Evolutionary conservation across 129 eudicot genomes (phyloP).

Genomic region (Chrysanthemum makinoi): DNA sequence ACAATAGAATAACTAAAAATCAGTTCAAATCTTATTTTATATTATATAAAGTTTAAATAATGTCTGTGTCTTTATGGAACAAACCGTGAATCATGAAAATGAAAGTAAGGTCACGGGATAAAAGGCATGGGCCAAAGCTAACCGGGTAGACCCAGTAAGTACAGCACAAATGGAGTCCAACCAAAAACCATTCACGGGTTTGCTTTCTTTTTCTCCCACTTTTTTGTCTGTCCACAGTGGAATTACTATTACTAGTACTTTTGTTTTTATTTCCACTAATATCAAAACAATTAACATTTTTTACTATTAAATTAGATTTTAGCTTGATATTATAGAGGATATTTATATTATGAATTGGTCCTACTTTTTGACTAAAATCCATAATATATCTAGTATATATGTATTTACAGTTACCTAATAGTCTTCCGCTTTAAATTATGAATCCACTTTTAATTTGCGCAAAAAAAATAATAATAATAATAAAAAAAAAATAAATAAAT

Average conservation of each 20-base stretch:
- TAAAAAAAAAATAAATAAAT: too few species aligned
- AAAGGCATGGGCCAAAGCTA: slow-evolving; percentile 2
- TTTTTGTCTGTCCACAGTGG: slow-evolving; percentile 20
- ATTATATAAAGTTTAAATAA: background rate
- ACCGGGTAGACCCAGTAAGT: too few species aligned
- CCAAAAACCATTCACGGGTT: slow-evolving; percentile 37
- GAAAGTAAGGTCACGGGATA: slow-evolving; percentile 26
- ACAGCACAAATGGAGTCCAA: slow-evolving; percentile 18
- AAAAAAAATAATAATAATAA: too few species aligned
- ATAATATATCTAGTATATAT: too few species aligned
- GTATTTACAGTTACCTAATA: too few species aligned
- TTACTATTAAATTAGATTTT: background rate
- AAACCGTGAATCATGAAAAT: background rate
- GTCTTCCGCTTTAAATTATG: too few species aligned
- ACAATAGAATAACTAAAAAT: background rate
- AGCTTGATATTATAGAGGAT: too few species aligned
- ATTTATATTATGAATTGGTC: too few species aligned
- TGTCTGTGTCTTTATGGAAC: background rate
- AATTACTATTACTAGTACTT: background rate
- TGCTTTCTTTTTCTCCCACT: slow-evolving; percentile 26
- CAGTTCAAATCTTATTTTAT: background rate
- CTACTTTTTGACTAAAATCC: too few species aligned
- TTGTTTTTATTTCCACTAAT: slow-evolving; percentile 7
- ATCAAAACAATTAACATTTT: background rate
- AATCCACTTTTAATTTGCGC: too few species aligned